Conservation (phyloP, 805 yeast genomes). For the Nakazawaea wyomingensis region DNA sequence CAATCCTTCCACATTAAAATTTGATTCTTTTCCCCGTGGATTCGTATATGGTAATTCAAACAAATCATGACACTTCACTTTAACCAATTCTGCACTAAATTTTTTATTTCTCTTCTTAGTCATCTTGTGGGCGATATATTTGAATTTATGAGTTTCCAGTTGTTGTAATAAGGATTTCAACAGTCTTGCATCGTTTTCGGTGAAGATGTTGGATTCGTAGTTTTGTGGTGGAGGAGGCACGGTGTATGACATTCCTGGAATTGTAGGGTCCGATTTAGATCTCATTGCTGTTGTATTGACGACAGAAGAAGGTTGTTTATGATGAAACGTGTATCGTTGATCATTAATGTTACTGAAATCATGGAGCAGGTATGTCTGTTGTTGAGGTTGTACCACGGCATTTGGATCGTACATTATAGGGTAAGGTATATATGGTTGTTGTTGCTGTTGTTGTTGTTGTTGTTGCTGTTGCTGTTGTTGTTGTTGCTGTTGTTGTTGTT, state of each 20-base stretch:
- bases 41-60: conserved; percentile 8
- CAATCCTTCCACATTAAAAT: conserved; percentile 7
- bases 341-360: background rate
- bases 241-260: background rate
- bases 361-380: background rate
- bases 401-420: background rate
- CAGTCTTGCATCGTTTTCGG: conserved; percentile 7
- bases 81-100: conserved; percentile 5
- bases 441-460: conserved; percentile 2
- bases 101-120: conserved; percentile 9
- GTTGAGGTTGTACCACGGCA: background rate
- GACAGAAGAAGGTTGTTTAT: no score
- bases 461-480: background rate
- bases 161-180: conserved; percentile 4
- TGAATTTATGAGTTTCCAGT: conserved; percentile 10
- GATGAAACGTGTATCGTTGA: no score
- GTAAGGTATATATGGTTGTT: conserved; percentile 1
- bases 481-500: background rate
- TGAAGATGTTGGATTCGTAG: conserved; percentile 1
- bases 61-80: conserved; percentile 7
- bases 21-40: background rate
- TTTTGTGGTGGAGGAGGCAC: background rate
- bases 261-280: background rate
- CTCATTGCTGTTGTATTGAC: background rate
- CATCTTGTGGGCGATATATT: conserved; percentile 3